Percentiles rank a stretch among this genome's conserved stretches.
These are phyloP conservation scores for Tilletia horrida DNA, from an alignment of 1,284 basidiomycete species.

Conservation along the genomic window DNA sequence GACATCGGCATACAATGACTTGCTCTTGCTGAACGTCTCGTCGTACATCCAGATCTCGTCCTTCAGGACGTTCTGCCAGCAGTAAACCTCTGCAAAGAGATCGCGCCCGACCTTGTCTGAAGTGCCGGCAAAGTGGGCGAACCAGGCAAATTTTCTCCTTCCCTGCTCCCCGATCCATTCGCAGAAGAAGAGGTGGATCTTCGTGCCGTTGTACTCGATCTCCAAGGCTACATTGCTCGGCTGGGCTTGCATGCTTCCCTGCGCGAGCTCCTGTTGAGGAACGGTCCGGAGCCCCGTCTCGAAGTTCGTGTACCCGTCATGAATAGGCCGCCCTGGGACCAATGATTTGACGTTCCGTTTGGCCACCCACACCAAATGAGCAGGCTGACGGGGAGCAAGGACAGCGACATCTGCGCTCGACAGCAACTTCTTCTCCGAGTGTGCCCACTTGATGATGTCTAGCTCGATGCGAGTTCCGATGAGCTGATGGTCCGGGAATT, in stretches of 20 bases:
- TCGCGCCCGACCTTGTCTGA: not conserved
- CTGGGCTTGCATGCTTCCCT: not conserved
- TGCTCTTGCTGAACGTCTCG: not conserved
- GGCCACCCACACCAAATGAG: not conserved
- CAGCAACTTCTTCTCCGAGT: not conserved
- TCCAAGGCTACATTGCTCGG: not conserved
- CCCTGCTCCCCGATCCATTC: not conserved
- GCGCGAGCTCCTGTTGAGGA: too few relatives aligned
- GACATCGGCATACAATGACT: not conserved
- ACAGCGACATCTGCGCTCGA: not conserved
- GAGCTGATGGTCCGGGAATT: not conserved
- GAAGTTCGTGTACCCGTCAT: not conserved
- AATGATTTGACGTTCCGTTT: not conserved
- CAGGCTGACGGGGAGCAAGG: not conserved
- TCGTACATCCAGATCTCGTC: not conserved
- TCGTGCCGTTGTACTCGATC: slow-evolving; percentile 4
- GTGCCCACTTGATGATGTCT: not conserved
- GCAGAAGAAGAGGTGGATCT: not conserved
- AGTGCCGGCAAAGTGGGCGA: not conserved
- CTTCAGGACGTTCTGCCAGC: not conserved
- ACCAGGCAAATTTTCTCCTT: not conserved
- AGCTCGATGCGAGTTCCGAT: not conserved
- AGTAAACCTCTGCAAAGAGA: not conserved
- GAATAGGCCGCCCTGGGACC: not conserved
- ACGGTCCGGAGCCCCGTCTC: not conserved